Evolutionary conservation across 2,329 filamentous ascomycete species (phyloP), one percentile per base, ranked within the genome.

Genomic region (Ophiocordyceps robertsii): DNA sequence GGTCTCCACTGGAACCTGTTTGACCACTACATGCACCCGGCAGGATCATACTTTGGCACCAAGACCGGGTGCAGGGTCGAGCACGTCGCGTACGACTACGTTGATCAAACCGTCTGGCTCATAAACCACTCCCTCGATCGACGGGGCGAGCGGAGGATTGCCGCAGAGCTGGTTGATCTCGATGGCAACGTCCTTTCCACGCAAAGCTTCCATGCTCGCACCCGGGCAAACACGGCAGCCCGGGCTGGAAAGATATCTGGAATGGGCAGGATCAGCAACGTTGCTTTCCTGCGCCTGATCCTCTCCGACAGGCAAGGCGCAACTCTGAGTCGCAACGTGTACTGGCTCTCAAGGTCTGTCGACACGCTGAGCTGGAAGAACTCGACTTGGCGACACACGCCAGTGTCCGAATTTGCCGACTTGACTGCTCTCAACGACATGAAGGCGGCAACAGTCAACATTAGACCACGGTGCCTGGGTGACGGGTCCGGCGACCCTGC

Each of bases 1-100:
- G 72, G 67, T 43, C 58, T 82, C 27, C 77, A 81, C 51, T 82
- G 78, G 77, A 74, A 75, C 42, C 57, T 80, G 6, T 79, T 80
- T 52, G 77, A 81, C 49, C 75, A 76, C 53, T 80, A 80, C 47
- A 56, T 80, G 35, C 70, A 68, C 19, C 69, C 75, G 0, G 70
- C 67, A 0, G 77, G 74, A 0, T 66, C 72, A 0, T 81, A 76
- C 47, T 81, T 72, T 44, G 77, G 78, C 3, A 66, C 68, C 14
- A 80, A 80, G 53, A 55, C 66, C 0, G 75, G 64, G 0, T 55
- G 57, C 1, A 59, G 71, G 0, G 16, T 56, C 2, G 75, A 81
- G 50, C 72, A 78, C 38, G 67, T 73, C 1, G 66, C 67, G 0
- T 80, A 72, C 50, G 68, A 80, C 49, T 76, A 77, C 43, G 54